phyloP scores from a whole-genome alignment of 805 yeast genomes.

The Kuraishia floccosa region DNA sequence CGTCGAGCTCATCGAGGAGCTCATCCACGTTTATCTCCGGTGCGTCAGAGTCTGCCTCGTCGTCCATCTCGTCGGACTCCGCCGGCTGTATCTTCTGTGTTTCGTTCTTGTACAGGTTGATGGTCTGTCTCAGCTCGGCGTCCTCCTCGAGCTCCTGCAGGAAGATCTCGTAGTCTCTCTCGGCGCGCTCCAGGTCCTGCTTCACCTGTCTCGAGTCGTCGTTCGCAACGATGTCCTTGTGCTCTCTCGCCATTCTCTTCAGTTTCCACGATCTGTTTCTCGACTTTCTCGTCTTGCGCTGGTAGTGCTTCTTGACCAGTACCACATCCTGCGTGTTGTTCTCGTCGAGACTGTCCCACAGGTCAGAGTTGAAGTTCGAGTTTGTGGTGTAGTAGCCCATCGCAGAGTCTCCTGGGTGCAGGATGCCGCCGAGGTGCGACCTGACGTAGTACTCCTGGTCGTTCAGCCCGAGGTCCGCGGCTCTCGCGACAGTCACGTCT shows the following conservation, averaged over 20 bases:
- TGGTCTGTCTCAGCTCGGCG: slow-evolving; percentile 81
- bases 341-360: slow-evolving; percentile 62
- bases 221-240: slow-evolving; percentile 74
- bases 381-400: slow-evolving; percentile 83
- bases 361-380: slow-evolving; percentile 79
- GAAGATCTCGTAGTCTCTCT: slow-evolving; percentile 90
- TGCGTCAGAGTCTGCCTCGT: slow-evolving; percentile 62
- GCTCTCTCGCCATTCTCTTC: slow-evolving; percentile 96
- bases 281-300: slow-evolving; percentile 63
- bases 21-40: slow-evolving; percentile 89
- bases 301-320: slow-evolving; percentile 79
- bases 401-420: slow-evolving; percentile 94
- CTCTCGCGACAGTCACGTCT: slow-evolving; percentile 84
- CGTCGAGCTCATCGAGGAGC: slow-evolving; percentile 88
- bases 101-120: slow-evolving; percentile 74
- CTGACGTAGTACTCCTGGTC: slow-evolving; percentile 77
- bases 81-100: slow-evolving; percentile 15
- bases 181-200: slow-evolving; percentile 87
- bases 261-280: slow-evolving; percentile 84
- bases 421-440: slow-evolving; percentile 86
- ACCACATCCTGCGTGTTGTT: slow-evolving; percentile 75
- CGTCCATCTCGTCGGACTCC: slow-evolving; percentile 27
- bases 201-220: slow-evolving; percentile 60
- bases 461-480: slow-evolving; percentile 78
- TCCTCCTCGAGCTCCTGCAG: slow-evolving; percentile 97